A percentile compares a stretch with the other conserved stretches of the same genome.
Evolutionary conservation across 805 yeast species (phyloP).

Genomic region (Saccharomycopsis amapae): DNA sequence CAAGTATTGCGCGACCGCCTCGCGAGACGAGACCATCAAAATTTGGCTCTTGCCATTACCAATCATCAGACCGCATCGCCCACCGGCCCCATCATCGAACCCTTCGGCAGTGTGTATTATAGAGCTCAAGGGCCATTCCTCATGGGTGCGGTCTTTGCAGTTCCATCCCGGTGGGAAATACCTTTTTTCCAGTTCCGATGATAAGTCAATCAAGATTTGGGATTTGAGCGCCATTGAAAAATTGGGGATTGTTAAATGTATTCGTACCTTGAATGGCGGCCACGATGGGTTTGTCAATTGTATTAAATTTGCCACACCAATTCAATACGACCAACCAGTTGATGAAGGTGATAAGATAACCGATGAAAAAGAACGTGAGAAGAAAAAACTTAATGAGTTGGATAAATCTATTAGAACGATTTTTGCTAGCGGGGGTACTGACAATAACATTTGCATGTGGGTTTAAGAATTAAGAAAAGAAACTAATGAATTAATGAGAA

Average conservation of each 20-base stretch:
- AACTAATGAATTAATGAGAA: no score
- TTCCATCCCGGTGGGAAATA: conserved; percentile 73
- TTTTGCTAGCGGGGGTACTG: conserved; percentile 38
- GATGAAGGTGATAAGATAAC: not conserved
- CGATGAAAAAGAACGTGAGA: conserved; percentile 21
- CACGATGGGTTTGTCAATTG: conserved; percentile 77
- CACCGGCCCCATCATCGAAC: conserved; percentile 51
- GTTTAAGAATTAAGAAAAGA: no score
- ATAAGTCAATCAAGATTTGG: conserved; percentile 71
- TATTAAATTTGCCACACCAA: conserved; percentile 46
- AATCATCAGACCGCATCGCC: conserved; percentile 42
- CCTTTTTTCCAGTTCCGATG: conserved; percentile 71
- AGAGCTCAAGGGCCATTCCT: conserved; percentile 65
- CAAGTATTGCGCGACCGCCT: conserved; percentile 70
- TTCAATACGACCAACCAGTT: conserved; percentile 22
- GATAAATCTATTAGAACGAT: conserved; percentile 29
- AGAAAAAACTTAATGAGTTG: conserved; percentile 25
- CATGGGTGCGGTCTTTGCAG: conserved; percentile 72
- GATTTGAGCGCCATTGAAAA: conserved; percentile 44
- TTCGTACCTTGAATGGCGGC: conserved; percentile 43
- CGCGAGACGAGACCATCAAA: conserved; percentile 68
- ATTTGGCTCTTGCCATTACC: conserved; percentile 78
- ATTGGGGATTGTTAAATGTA: conserved; percentile 33
- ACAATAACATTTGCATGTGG: conserved; percentile 36
- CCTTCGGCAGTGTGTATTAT: conserved; percentile 54